Evolutionary conservation across 129 eudicot species (phyloP).

Genomic region (Deinandra increscens): DNA sequence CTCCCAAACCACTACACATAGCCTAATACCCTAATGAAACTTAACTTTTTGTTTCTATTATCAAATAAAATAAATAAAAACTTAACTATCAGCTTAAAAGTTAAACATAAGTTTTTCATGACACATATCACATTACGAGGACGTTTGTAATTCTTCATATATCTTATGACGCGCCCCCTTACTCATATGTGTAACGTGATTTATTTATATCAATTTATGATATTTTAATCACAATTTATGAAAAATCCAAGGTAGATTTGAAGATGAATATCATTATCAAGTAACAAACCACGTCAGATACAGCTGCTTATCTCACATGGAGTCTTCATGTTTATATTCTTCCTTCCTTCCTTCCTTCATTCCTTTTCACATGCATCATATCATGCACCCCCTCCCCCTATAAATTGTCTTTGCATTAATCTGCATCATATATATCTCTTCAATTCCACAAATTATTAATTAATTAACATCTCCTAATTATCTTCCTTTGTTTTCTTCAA

Average conservation of each 20-base stretch:
- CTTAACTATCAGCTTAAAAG: too few species aligned
- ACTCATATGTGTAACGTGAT: too few species aligned
- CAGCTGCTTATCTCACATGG: constrained; percentile 66
- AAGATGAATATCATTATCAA: constrained; percentile 15
- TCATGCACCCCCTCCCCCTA: not conserved
- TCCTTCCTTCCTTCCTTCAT: not conserved
- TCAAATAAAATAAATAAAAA: too few species aligned
- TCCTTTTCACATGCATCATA: constrained; percentile 9
- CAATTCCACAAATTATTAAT: not conserved
- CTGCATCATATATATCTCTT: constrained; percentile 24
- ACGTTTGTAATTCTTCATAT: too few species aligned
- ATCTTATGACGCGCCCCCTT: too few species aligned
- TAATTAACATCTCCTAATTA: not conserved
- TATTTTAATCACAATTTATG: not conserved
- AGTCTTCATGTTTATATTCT: constrained; percentile 20
- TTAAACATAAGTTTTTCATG: too few species aligned
- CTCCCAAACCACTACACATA: too few species aligned
- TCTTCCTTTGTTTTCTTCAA: not conserved
- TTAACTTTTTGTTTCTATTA: too few species aligned
- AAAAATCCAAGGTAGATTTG: constrained; percentile 26
- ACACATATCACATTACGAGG: too few species aligned
- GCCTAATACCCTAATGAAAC: too few species aligned
- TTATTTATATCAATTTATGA: too few species aligned
- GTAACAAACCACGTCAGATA: constrained; percentile 56
- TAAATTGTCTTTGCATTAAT: not conserved